Evolutionary conservation across 2,329 filamentous ascomycete genomes (phyloP).

Genomic region (Fusarium liriodendri): DNA sequence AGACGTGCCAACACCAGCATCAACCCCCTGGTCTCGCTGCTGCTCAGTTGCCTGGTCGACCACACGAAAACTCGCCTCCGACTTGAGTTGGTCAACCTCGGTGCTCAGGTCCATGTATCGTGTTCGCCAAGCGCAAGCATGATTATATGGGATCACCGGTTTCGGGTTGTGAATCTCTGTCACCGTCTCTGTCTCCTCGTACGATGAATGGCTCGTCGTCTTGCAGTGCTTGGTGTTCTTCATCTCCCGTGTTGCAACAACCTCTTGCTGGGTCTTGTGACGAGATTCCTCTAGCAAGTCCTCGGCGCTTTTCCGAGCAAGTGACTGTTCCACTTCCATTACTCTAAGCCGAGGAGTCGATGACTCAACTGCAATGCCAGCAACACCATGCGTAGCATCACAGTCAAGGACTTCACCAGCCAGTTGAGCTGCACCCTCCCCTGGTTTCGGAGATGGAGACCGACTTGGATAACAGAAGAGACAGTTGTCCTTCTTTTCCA

Average conservation of each 20-base stretch:
- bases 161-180: constrained; percentile 47
- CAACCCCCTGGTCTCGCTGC: constrained; percentile 17
- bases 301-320: constrained; percentile 39
- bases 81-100: constrained; percentile 55
- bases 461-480: constrained; percentile 38
- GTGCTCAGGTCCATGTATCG: constrained; percentile 54
- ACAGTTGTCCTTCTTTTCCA: constrained; percentile 28
- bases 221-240: background rate
- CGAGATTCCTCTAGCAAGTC: constrained; percentile 22
- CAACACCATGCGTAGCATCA: background rate
- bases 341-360: constrained; percentile 39
- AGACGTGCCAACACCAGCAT: constrained; percentile 36
- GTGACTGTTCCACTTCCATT: constrained; percentile 43
- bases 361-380: constrained; percentile 7
- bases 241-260: constrained; percentile 4
- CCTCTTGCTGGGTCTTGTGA: background rate
- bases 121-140: constrained; percentile 57
- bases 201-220: constrained; percentile 11
- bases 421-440: background rate
- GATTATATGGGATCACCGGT: constrained; percentile 52
- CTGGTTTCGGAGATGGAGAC: constrained; percentile 19
- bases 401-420: background rate
- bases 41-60: constrained; percentile 22
- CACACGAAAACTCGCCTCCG: constrained; percentile 47
- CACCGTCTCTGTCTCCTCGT: constrained; percentile 16